phyloP scores from a whole-genome alignment of 768 basidiomycete genomes.

The Auricularia cornea region DNA sequence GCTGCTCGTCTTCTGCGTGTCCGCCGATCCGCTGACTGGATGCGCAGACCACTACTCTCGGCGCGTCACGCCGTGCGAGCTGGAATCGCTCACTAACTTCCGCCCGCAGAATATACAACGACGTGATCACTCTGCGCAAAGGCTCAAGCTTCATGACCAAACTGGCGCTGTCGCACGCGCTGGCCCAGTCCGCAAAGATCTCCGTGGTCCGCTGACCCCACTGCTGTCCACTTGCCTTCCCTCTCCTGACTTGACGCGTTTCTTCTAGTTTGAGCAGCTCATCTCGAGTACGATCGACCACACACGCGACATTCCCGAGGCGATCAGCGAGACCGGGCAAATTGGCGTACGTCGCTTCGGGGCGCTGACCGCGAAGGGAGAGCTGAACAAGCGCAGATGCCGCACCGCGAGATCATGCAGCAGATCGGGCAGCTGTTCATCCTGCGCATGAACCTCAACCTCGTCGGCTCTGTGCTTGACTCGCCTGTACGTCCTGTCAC shows the following conservation, averaged over 20 bases:
- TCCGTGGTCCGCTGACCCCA: constrained; percentile 77
- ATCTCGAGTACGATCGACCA: constrained; percentile 92
- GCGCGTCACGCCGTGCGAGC: constrained; percentile 30
- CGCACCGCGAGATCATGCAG: constrained; percentile 81
- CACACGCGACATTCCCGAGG: constrained; percentile 92
- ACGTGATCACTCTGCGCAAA: constrained; percentile 89
- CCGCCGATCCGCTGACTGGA: too few relatives aligned
- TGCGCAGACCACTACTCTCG: constrained; percentile 71
- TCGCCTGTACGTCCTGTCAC: constrained; percentile 58
- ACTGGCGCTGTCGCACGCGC: constrained; percentile 86
- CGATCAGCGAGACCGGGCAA: constrained; percentile 89
- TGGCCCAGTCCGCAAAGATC: constrained; percentile 95
- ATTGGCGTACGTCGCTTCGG: constrained; percentile 44
- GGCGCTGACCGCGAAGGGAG: constrained; percentile 6
- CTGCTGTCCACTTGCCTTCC: constrained; percentile 2
- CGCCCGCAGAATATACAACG: constrained; percentile 76
- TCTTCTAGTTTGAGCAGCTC: constrained; percentile 73
- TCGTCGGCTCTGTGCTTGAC: constrained; percentile 94
- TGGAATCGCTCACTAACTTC: constrained; percentile 5
- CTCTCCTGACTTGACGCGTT: constrained; percentile 2
- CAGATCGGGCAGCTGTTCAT: constrained; percentile 94
- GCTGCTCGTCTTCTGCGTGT: too few relatives aligned
- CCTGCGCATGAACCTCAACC: constrained; percentile 86
- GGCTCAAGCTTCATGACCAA: constrained; percentile 98
- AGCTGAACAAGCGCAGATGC: constrained; percentile 20